These are phyloP conservation scores for Mucor plumbeus DNA, from an alignment of 371 early-diverging fungal species.

Conservation along the genomic window DNA sequence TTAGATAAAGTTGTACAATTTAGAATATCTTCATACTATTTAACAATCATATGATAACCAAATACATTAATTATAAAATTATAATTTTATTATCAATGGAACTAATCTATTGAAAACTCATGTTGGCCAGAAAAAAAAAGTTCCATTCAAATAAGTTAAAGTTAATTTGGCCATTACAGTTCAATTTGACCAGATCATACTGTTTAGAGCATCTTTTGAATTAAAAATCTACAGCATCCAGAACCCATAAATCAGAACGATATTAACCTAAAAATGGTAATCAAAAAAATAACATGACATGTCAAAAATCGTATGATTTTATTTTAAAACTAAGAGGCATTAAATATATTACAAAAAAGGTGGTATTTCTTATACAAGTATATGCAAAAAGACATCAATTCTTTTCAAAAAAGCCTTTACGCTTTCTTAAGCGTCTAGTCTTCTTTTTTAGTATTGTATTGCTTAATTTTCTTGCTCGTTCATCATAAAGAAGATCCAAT, in stretches of 20 bases:
- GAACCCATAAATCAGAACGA: neutral
- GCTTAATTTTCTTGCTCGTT: conserved; percentile 13
- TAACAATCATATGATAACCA: too few relatives aligned
- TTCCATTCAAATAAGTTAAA: too few relatives aligned
- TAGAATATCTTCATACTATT: too few relatives aligned
- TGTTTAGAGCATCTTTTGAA: too few relatives aligned
- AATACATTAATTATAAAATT: too few relatives aligned
- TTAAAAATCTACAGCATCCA: neutral
- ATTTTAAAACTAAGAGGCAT: conserved; percentile 13
- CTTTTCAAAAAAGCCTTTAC: conserved; percentile 31
- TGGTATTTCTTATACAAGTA: neutral
- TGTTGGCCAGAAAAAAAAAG: too few relatives aligned
- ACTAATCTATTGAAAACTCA: too few relatives aligned
- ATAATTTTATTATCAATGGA: too few relatives aligned
- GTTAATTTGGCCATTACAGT: too few relatives aligned
- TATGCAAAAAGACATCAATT: conserved; percentile 11
- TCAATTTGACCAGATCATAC: too few relatives aligned
- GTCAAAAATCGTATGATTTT: conserved; percentile 27
- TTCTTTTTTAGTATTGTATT: conserved; percentile 17
- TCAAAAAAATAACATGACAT: conserved; percentile 12
- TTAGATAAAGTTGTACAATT: too few relatives aligned
- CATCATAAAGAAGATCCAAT: conserved; percentile 23
- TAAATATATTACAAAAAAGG: conserved; percentile 10
- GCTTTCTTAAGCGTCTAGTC: conserved; percentile 25
- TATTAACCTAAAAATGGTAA: neutral